Conservation (phyloP, 2,329 filamentous ascomycete species). For the Colletotrichum chlorophyti region DNA sequence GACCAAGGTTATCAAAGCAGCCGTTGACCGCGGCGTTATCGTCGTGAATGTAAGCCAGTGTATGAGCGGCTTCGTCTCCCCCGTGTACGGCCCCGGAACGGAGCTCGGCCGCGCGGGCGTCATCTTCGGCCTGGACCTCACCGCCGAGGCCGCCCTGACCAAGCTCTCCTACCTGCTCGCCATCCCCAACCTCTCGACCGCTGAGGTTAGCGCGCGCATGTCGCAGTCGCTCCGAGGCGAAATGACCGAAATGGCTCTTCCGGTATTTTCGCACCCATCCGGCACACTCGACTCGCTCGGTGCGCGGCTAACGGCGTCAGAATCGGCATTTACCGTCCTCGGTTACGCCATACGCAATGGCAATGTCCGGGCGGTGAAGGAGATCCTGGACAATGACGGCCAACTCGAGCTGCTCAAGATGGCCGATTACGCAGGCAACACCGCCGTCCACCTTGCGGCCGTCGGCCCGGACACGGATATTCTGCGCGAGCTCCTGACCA, state of each 20-base stretch:
- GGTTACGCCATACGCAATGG: slow-evolving; percentile 82
- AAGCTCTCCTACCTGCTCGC: slow-evolving; percentile 89
- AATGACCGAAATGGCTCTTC: slow-evolving; percentile 77
- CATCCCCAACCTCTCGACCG: slow-evolving; percentile 64
- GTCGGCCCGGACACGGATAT: slow-evolving; percentile 61
- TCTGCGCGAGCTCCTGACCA: slow-evolving; percentile 62
- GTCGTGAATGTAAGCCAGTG: slow-evolving; percentile 95
- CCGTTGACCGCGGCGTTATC: slow-evolving; percentile 80
- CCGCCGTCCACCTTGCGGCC: slow-evolving; percentile 65
- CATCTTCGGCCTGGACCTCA: slow-evolving; percentile 88
- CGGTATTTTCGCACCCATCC: slow-evolving; percentile 78
- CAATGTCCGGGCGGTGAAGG: slow-evolving; percentile 68
- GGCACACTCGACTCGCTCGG: slow-evolving; percentile 53
- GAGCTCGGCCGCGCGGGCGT: slow-evolving; percentile 84
- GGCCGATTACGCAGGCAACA: slow-evolving; percentile 84
- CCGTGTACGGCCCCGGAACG: slow-evolving; percentile 79
- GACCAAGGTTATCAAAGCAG: slow-evolving; percentile 77
- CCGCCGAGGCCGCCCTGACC: slow-evolving; percentile 87
- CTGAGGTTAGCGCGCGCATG: slow-evolving; percentile 75
- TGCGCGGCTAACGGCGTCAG: slow-evolving; percentile 51
- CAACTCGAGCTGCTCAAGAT: slow-evolving; percentile 71
- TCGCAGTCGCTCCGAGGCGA: slow-evolving; percentile 81
- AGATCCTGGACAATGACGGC: slow-evolving; percentile 70
- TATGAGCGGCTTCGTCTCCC: slow-evolving; percentile 76
- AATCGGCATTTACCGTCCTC: slow-evolving; percentile 75